Conservation (phyloP, 2,329 filamentous ascomycete species). For the Ceratocystis variospora region DNA sequence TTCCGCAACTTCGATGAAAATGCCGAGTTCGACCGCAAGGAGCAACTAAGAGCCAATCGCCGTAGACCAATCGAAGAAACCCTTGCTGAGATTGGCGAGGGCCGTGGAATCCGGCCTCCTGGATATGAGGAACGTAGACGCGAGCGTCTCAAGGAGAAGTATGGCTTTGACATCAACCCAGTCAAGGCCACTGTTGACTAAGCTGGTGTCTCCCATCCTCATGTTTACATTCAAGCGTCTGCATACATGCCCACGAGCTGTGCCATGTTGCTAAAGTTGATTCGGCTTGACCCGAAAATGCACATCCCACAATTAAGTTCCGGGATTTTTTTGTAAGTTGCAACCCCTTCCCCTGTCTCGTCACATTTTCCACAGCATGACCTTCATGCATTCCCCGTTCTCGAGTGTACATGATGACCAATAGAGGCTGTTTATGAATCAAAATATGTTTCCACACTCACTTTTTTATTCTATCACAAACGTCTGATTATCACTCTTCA, state of each 20-base stretch:
- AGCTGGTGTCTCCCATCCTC: conserved; percentile 12
- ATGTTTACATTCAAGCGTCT: conserved; percentile 28
- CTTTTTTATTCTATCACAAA: conserved; percentile 19
- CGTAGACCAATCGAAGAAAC: conserved; percentile 67
- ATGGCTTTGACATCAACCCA: conserved; percentile 70
- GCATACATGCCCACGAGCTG: neutral
- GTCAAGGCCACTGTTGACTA: conserved; percentile 39
- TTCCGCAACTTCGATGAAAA: conserved; percentile 35
- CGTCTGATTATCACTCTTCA: conserved; percentile 17
- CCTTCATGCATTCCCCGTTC: neutral
- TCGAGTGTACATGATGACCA: conserved; percentile 29
- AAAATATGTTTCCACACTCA: conserved; percentile 19
- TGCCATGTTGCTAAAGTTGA: neutral
- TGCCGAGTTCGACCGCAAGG: conserved; percentile 62
- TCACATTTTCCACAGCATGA: neutral
- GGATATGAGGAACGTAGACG: conserved; percentile 76
- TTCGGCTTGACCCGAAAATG: neutral
- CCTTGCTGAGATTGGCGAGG: conserved; percentile 68
- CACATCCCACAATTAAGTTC: neutral
- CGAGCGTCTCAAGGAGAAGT: conserved; percentile 70
- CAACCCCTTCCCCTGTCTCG: conserved; percentile 20
- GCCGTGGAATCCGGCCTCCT: conserved; percentile 66
- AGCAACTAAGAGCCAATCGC: conserved; percentile 58
- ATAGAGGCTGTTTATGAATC: conserved; percentile 36
- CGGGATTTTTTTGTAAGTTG: conserved; percentile 19